Evolutionary conservation across 2,329 filamentous ascomycete genomes (phyloP).

Genomic region (Pseudocercospora eumusae): DNA sequence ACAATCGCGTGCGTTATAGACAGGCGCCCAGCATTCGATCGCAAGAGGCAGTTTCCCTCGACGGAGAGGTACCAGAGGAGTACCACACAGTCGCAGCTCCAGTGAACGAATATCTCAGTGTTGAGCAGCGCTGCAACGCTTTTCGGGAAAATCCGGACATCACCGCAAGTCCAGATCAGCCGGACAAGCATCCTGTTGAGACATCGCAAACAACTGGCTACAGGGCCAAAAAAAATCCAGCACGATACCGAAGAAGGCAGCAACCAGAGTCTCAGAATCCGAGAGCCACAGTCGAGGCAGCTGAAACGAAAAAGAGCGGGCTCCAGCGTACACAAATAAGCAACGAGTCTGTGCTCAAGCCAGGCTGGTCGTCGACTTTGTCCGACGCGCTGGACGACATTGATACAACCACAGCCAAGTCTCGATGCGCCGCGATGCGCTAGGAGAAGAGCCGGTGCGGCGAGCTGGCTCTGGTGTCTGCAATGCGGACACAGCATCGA

Average conservation of each 20-base stretch:
- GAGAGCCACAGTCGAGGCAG: background rate
- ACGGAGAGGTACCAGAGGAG: background rate
- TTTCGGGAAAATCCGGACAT: background rate
- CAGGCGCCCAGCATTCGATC: background rate
- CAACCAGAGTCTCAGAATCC: background rate
- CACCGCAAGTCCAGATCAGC: background rate
- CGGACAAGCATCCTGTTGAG: background rate
- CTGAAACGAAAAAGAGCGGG: background rate
- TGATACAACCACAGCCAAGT: background rate
- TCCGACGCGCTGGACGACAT: background rate
- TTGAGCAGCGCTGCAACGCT: background rate
- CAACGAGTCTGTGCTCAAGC: background rate
- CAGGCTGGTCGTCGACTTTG: constrained; percentile 1
- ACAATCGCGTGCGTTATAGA: background rate
- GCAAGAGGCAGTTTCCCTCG: background rate
- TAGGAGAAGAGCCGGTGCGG: constrained; percentile 1
- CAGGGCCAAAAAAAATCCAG: background rate
- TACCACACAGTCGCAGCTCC: background rate
- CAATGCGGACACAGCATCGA: background rate
- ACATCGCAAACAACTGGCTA: background rate
- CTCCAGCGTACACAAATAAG: background rate
- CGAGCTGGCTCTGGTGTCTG: background rate
- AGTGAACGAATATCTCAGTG: background rate
- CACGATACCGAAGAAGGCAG: background rate
- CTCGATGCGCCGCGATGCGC: constrained; percentile 5